These are phyloP conservation scores for Papilionanthe hybrid DNA, from an alignment of 116 monocot species.

Conservation along the genomic window DNA sequence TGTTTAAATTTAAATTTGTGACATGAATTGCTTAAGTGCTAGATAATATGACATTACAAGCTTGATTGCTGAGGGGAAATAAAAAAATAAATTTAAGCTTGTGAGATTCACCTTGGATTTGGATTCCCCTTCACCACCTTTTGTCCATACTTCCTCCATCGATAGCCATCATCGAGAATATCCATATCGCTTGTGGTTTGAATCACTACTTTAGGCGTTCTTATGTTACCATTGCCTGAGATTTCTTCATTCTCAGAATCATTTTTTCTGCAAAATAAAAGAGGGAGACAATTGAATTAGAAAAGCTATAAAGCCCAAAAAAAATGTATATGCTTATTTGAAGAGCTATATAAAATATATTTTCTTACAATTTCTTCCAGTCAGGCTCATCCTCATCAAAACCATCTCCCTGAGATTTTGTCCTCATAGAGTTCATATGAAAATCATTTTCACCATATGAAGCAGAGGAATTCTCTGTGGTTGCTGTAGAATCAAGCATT, in stretches of 20 bases:
- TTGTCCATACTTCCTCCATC: slow-evolving; percentile 64
- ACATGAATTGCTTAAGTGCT: too few species aligned
- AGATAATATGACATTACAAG: too few species aligned
- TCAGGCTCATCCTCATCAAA: slow-evolving; percentile 37
- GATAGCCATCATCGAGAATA: slow-evolving; percentile 50
- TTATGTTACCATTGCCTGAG: slow-evolving; percentile 28
- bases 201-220: slow-evolving; percentile 51
- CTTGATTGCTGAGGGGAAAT: too few species aligned
- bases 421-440: slow-evolving; percentile 6
- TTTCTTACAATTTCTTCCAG: slow-evolving; percentile 36
- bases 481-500: slow-evolving; percentile 13
- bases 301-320: background rate
- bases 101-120: slow-evolving; percentile 38
- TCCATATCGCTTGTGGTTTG: slow-evolving; percentile 56
- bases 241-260: slow-evolving; percentile 34
- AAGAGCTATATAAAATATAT: background rate
- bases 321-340: background rate
- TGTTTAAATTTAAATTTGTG: too few species aligned
- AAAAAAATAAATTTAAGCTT: too few species aligned
- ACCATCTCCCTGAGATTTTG: background rate
- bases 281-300: background rate
- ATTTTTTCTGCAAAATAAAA: slow-evolving; percentile 18
- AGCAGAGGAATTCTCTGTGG: slow-evolving; percentile 40
- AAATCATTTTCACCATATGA: slow-evolving; percentile 36
- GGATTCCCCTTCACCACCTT: slow-evolving; percentile 66